phyloP scores from a whole-genome alignment of 1,139 yeast species.

The Blastobotrys malaysiensis region DNA sequence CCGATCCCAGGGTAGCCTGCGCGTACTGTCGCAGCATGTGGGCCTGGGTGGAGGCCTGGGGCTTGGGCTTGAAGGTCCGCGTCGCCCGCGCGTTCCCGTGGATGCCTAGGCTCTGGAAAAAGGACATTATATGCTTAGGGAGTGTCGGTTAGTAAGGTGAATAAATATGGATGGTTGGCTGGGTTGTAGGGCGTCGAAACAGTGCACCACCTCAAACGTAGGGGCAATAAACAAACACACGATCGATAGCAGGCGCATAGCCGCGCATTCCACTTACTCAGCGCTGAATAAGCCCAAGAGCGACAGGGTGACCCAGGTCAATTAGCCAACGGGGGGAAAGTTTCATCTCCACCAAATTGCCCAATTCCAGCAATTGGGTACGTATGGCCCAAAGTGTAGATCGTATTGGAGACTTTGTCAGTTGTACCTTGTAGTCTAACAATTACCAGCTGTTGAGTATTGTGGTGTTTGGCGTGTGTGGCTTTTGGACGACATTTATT shows the following conservation, averaged over 20 bases:
- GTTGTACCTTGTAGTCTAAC: too few relatives aligned
- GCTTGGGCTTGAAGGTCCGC: conserved; percentile 25
- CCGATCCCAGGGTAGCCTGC: conserved; percentile 91
- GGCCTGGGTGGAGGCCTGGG: conserved; percentile 21
- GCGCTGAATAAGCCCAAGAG: neutral
- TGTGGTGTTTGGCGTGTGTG: too few relatives aligned
- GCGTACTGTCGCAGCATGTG: conserved; percentile 62
- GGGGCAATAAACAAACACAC: neutral
- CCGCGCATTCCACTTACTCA: neutral
- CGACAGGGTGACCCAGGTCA: neutral
- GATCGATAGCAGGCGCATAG: neutral
- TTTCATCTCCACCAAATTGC: too few relatives aligned
- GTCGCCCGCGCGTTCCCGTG: conserved; percentile 26
- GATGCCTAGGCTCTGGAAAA: conserved; percentile 17
- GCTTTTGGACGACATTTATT: neutral
- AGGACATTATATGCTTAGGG: too few relatives aligned
- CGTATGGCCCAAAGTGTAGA: too few relatives aligned
- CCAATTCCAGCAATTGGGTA: too few relatives aligned
- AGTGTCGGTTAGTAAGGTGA: neutral
- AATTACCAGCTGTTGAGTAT: too few relatives aligned
- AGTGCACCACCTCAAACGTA: neutral
- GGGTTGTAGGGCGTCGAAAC: neutral
- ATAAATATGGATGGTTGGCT: neutral
- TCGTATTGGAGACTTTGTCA: too few relatives aligned
- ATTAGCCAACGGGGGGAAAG: too few relatives aligned